Base-by-base conservation (phyloP, 73 alveolate species). In the Uronychia setigera region DNA sequence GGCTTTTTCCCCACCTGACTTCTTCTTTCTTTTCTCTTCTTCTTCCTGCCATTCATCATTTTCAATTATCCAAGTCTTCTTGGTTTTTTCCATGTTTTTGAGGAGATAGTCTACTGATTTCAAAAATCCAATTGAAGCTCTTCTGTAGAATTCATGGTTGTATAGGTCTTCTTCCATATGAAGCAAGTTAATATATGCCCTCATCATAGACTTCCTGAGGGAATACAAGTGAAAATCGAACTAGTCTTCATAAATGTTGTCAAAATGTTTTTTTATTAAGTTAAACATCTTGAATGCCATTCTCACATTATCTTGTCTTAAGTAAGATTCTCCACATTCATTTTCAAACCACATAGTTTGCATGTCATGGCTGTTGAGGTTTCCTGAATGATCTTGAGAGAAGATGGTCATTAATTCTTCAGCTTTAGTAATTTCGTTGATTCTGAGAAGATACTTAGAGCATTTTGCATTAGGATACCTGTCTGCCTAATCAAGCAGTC, bases 291-390 rank as follows among this genome's bases (percentile, higher is more conserved):
- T 91, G 60, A 96, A 96, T 28, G 98, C 97, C 83, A 89, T 78
- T 32, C 95, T 85, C 32, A 82, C 80, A 80, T 94, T 87, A 26
- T 96, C 96, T 79, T 89, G 74, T 78, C 94, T 95, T 59, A 94
- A 88, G 81, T 94, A 89, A 28, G 98, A 85, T 77, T 83, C 60
- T 32, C 98, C 99, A 14, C 90, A 75, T 58, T 96, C 99, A 58
- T 89, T 86, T 88, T 97, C 98, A 82, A 76, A 97, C 99, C 99
- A 97, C 96, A 97, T 93, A 82, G 97, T 92, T 91, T 97, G 97
- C 94, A 92, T 91, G 86, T 96, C 98, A 80, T 92, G 88, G 77
- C 93, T 94, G 90, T 94, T 97, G 77, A 96, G 95, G 60, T 95
- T 98, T 1, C 76, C 79, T 58, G 93, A 85, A 60, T 96, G 96